Evolutionary conservation across 257 asterid genomes (phyloP).

Genomic region (Nicotiana undulata): DNA sequence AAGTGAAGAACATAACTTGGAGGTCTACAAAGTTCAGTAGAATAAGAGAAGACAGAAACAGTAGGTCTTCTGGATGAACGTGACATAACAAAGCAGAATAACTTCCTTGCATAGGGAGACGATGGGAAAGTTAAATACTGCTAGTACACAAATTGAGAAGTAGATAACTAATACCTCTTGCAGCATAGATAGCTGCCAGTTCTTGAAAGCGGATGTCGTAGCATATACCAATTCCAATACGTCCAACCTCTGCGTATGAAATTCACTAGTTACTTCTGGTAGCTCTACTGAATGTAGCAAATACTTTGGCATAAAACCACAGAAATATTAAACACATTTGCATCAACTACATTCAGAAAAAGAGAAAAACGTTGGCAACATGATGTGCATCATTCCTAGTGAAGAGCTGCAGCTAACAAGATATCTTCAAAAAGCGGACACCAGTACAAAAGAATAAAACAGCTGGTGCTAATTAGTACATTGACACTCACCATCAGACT

Average conservation of each 20-base stretch:
- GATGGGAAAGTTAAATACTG: not conserved
- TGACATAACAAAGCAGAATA: not conserved
- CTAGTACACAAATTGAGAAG: slow-evolving; percentile 1
- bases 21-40: not conserved
- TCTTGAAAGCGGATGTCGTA: slow-evolving; percentile 84
- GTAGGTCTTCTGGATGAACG: not conserved
- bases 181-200: slow-evolving; percentile 77
- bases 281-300: slow-evolving; percentile 1
- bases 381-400: not conserved
- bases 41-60: not conserved
- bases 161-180: slow-evolving; percentile 48
- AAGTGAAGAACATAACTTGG: not conserved
- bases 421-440: not conserved
- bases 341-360: not conserved
- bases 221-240: slow-evolving; percentile 83
- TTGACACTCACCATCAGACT: not conserved
- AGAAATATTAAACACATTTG: not conserved
- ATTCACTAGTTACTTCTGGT: slow-evolving; percentile 9
- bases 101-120: not conserved
- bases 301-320: not conserved
- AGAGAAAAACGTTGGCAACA: not conserved
- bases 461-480: not conserved
- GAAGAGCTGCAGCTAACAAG: not conserved
- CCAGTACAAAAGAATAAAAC: not conserved
- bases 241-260: slow-evolving; percentile 63